Base-by-base conservation (phyloP, 371 early-diverging fungal species). In the Mortierella sp. region DNA sequence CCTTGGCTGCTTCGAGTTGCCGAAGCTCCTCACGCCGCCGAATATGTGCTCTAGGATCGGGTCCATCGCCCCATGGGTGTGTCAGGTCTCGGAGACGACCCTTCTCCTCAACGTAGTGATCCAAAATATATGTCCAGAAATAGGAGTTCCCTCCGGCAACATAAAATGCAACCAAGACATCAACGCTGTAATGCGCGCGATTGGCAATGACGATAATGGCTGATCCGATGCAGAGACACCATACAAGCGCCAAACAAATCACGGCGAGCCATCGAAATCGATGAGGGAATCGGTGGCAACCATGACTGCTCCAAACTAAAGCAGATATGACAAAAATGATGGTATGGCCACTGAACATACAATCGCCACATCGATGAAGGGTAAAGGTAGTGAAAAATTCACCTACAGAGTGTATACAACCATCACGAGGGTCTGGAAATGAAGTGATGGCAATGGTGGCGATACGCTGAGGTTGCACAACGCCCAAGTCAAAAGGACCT, bases 321-420 rank as follows among this genome's bases (percentile, higher is more conserved):
- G 87, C 87, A 28, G 86, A 87, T 58, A 88, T 79, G 0, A 89
- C 87, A 71, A 89, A 89, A 16, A 90, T 88, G 57, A 87, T 64
- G 11, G 89, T 90, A 68, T 90, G 90, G n/a, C 90, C 90, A 16
- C 88, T 87, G 66, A 85, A 90, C 55, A 89, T 88, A 47, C 85
- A 84, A 61, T 90, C 90, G 32, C 90, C 90, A 67, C 90, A 90
- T 2, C 90, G 84, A 37, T 90, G 90, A 51, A 90, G 39, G 3
- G 81, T 64, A 45, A 90, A 87, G 0, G 85, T 76, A 1, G 87
- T 83, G 51, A 88, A 90, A 62, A 87, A 84, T 39, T 88, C 86
- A 63, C 88, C 87, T 8, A 73, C 45, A 5, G 81, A 83, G 68
- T 83, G 88, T 60, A 87, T 78, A 69, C 90, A 90, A 2, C 84